These are phyloP conservation scores for Aspergillus kassunensis DNA, from an alignment of 495 filamentous ascomycete genomes.

Conservation along the genomic window DNA sequence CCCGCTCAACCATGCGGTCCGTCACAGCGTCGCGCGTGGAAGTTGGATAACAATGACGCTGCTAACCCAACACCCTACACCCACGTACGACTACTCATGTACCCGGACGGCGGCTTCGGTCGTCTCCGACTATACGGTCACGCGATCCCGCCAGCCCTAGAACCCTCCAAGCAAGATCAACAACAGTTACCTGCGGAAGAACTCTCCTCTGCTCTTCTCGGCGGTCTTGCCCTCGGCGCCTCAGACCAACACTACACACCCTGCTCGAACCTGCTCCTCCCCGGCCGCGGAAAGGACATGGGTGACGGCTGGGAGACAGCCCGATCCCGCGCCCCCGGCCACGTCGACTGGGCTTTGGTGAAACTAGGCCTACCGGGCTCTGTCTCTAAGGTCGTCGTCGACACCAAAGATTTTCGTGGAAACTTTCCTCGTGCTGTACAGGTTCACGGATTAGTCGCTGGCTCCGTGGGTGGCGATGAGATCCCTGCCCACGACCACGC, in stretches of 20 bases:
- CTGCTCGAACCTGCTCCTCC: slow-evolving; percentile 77
- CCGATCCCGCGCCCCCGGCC: slow-evolving; percentile 67
- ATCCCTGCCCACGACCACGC: slow-evolving; percentile 55
- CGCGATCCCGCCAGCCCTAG: slow-evolving; percentile 46
- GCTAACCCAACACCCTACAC: slow-evolving; percentile 66
- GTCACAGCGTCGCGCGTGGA: slow-evolving; percentile 73
- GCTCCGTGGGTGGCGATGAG: slow-evolving; percentile 50
- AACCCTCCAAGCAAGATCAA: not conserved
- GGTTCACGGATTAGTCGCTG: slow-evolving; percentile 54
- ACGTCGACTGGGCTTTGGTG: slow-evolving; percentile 84
- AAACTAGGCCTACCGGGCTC: slow-evolving; percentile 67
- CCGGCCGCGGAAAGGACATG: slow-evolving; percentile 86
- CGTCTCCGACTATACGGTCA: slow-evolving; percentile 77
- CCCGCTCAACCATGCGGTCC: slow-evolving; percentile 68
- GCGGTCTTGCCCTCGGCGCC: slow-evolving; percentile 69
- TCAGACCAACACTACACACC: slow-evolving; percentile 86
- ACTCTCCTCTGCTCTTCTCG: slow-evolving; percentile 76
- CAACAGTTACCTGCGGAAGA: slow-evolving; percentile 60
- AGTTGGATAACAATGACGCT: slow-evolving; percentile 44
- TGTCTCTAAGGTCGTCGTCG: slow-evolving; percentile 70
- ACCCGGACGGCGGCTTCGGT: slow-evolving; percentile 91
- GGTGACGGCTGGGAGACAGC: slow-evolving; percentile 94
- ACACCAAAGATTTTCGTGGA: slow-evolving; percentile 86
- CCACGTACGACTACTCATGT: slow-evolving; percentile 85
- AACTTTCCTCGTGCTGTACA: slow-evolving; percentile 81